These are phyloP conservation scores for Populus deltoides DNA, from an alignment of 345 rosid genomes.

Conservation along the genomic window DNA sequence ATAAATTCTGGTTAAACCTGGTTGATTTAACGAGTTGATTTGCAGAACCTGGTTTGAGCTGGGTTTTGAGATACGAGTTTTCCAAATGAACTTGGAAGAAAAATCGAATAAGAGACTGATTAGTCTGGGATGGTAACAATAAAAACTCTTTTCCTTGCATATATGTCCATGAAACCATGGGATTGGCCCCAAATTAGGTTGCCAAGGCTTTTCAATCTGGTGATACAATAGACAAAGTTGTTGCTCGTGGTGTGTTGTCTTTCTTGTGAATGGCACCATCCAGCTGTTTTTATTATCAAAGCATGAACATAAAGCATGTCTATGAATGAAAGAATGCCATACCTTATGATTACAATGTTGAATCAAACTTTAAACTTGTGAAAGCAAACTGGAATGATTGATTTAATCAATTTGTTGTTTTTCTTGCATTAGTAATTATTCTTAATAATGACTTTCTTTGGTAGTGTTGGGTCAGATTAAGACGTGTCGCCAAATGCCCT, in stretches of 20 bases:
- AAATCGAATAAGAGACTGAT: too few species aligned
- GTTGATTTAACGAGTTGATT: too few species aligned
- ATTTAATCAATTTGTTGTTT: constrained; percentile 5
- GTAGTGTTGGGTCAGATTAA: constrained; percentile 38
- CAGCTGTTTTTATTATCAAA: constrained; percentile 1
- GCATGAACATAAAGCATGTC: constrained; percentile 21
- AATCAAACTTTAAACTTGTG: constrained; percentile 23
- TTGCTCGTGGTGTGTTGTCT: constrained; percentile 15
- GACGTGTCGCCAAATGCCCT: constrained; percentile 39
- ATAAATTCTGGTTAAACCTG: too few species aligned
- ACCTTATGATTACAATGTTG: constrained; percentile 26
- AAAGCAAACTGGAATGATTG: constrained; percentile 18
- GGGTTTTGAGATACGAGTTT: too few species aligned
- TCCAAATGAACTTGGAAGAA: too few species aligned
- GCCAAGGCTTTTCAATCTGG: constrained; percentile 20
- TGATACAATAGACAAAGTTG: constrained; percentile 22
- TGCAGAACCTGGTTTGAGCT: too few species aligned
- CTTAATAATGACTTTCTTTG: constrained; percentile 22
- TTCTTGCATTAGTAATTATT: constrained; percentile 2
- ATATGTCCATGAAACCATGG: neutral
- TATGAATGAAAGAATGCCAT: constrained; percentile 13
- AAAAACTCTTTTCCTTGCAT: neutral
- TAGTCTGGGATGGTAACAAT: too few species aligned
- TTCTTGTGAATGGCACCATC: constrained; percentile 6
- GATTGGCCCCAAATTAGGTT: neutral